A percentile compares a stretch with the other conserved stretches of the same genome.
phyloP scores from a whole-genome alignment of 2,329 filamentous ascomycete species.

The Thielaviopsis populi region DNA sequence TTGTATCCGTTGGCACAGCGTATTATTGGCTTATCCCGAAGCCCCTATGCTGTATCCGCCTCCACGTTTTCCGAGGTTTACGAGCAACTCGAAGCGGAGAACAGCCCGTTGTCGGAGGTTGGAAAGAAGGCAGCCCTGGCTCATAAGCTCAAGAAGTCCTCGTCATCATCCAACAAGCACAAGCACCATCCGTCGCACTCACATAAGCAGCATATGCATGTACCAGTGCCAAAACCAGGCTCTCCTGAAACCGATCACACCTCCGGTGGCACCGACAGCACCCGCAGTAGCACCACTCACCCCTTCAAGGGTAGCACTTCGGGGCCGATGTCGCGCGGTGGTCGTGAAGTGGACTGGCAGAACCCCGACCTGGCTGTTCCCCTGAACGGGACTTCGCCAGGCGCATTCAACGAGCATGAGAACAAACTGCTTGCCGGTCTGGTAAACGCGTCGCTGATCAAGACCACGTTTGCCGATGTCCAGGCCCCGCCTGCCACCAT shows the following conservation, averaged over 20 bases:
- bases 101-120: slow-evolving; percentile 10
- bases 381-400: not conserved
- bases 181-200: slow-evolving; percentile 4
- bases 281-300: not conserved
- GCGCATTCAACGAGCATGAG: slow-evolving; percentile 54
- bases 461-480: slow-evolving; percentile 76
- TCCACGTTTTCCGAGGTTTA: slow-evolving; percentile 10
- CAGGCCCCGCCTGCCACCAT: slow-evolving; percentile 71
- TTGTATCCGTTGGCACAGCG: slow-evolving; percentile 14
- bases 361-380: slow-evolving; percentile 6
- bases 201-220: slow-evolving; percentile 10
- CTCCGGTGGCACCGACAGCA: not conserved
- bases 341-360: slow-evolving; percentile 3
- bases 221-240: slow-evolving; percentile 5
- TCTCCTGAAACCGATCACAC: not conserved
- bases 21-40: slow-evolving; percentile 9
- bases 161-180: not conserved
- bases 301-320: not conserved
- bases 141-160: not conserved
- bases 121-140: slow-evolving; percentile 13
- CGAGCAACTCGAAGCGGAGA: slow-evolving; percentile 4
- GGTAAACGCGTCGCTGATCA: slow-evolving; percentile 65
- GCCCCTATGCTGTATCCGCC: slow-evolving; percentile 12
- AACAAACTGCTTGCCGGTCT: slow-evolving; percentile 69
- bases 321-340: slow-evolving; percentile 9